Evolutionary conservation across 1,284 basidiomycete species (phyloP).

Genomic region (Trametes hirsuta): DNA sequence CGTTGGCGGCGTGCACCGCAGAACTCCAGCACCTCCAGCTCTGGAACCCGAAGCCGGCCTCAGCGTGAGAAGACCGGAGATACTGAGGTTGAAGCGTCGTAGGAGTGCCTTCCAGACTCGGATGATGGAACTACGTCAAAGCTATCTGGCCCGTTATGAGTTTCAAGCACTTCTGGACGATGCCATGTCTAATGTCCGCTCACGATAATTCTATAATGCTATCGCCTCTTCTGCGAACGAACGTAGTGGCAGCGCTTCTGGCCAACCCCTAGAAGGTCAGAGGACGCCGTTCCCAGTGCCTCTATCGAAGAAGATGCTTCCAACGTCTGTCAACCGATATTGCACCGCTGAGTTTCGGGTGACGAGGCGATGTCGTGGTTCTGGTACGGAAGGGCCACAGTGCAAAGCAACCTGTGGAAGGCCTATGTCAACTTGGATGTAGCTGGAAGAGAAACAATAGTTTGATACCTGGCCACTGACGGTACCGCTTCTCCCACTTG

Average conservation of each 20-base stretch:
- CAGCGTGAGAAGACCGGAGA: neutral
- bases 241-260: neutral
- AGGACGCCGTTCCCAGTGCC: slow-evolving; percentile 69
- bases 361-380: slow-evolving; percentile 44
- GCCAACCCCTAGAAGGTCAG: slow-evolving; percentile 30
- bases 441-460: neutral
- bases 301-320: slow-evolving; percentile 68
- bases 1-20: slow-evolving; percentile 4
- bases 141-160: neutral
- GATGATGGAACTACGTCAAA: neutral
- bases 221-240: neutral
- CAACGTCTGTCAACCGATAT: slow-evolving; percentile 66
- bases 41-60: slow-evolving; percentile 8
- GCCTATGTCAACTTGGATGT: neutral
- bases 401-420: slow-evolving; percentile 62
- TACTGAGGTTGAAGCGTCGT: neutral
- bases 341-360: slow-evolving; percentile 61
- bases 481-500: slow-evolving; percentile 72
- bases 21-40: slow-evolving; percentile 4
- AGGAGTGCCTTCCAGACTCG: neutral
- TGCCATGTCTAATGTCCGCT: neutral
- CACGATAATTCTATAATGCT: neutral
- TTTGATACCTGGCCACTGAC: slow-evolving; percentile 71
- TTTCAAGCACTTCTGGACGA: neutral
- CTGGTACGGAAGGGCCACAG: slow-evolving; percentile 48